Evolutionary conservation across 2,329 filamentous ascomycete species (phyloP).

Genomic region (Colletotrichum sublineola): DNA sequence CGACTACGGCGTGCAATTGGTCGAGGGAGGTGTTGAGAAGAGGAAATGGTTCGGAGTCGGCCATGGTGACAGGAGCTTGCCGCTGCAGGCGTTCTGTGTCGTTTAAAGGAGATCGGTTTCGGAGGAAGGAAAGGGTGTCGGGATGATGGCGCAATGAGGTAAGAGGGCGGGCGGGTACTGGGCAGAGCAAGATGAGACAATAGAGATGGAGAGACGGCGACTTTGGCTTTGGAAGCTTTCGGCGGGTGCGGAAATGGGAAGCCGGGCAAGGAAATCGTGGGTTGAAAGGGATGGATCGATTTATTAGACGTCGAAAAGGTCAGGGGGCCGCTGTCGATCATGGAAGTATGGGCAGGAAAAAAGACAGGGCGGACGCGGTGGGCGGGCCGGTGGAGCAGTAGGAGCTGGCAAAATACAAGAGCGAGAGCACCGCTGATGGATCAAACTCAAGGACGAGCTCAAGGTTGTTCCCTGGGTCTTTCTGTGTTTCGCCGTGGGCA

Average conservation of each 20-base stretch:
- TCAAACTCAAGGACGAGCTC: constrained; percentile 21
- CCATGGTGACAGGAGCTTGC: constrained; percentile 25
- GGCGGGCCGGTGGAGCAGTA: constrained; percentile 38
- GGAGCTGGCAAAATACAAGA: constrained; percentile 20
- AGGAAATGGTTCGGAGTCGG: constrained; percentile 66
- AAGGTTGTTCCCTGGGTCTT: constrained; percentile 39
- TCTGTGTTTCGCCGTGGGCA: constrained; percentile 38
- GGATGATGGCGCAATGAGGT: constrained; percentile 19
- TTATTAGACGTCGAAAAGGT: constrained; percentile 37
- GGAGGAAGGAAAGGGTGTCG: constrained; percentile 9
- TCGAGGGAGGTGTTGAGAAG: constrained; percentile 65
- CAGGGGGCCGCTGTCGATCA: constrained; percentile 37
- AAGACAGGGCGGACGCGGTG: constrained; percentile 30
- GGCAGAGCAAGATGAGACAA: not conserved
- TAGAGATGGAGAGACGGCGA: constrained; percentile 5
- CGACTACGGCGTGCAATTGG: constrained; percentile 58
- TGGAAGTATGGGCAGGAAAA: constrained; percentile 33
- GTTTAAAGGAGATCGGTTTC: constrained; percentile 30
- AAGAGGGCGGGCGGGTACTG: not conserved
- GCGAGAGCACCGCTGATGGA: constrained; percentile 11
- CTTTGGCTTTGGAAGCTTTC: constrained; percentile 26
- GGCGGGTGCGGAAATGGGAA: constrained; percentile 22
- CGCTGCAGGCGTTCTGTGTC: constrained; percentile 25
- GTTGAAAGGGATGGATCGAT: constrained; percentile 28
- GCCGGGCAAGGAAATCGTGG: constrained; percentile 12